These are phyloP conservation scores for Beauveria rudraprayagi DNA, from an alignment of 2,329 filamentous ascomycete species.

Conservation along the genomic window DNA sequence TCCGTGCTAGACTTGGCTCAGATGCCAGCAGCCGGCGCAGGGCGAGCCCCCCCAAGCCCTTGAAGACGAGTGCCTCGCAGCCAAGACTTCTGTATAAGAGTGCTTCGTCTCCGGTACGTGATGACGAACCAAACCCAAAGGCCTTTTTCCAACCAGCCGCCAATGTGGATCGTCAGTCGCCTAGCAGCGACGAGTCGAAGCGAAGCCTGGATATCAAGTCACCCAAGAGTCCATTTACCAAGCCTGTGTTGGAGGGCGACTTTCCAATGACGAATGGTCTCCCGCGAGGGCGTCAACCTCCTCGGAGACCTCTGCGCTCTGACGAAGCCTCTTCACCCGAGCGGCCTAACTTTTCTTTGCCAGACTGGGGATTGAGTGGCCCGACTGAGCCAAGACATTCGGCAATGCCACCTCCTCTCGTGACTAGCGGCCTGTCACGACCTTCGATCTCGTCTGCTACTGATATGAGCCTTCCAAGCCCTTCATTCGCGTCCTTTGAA, in stretches of 20 bases:
- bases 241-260: conserved; percentile 23
- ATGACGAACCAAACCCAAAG: neutral
- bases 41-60: neutral
- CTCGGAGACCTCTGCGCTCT: conserved; percentile 11
- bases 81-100: neutral
- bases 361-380: conserved; percentile 23
- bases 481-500: conserved; percentile 28
- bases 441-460: conserved; percentile 20
- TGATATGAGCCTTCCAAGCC: conserved; percentile 27
- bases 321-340: conserved; percentile 6
- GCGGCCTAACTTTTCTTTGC: conserved; percentile 15
- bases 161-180: neutral
- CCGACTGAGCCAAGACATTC: conserved; percentile 23
- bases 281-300: conserved; percentile 26
- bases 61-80: neutral
- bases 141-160: neutral
- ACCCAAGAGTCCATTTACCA: conserved; percentile 21
- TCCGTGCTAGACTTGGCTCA: conserved; percentile 9
- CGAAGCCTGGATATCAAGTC: conserved; percentile 10
- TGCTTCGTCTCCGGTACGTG: neutral
- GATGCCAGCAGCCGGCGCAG: conserved; percentile 8
- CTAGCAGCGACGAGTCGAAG: conserved; percentile 5
- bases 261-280: conserved; percentile 28
- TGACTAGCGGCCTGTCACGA: conserved; percentile 15
- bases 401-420: conserved; percentile 28